Base-by-base conservation (phyloP, 2,329 filamentous ascomycete genomes). In the Onygenales sp. region DNA sequence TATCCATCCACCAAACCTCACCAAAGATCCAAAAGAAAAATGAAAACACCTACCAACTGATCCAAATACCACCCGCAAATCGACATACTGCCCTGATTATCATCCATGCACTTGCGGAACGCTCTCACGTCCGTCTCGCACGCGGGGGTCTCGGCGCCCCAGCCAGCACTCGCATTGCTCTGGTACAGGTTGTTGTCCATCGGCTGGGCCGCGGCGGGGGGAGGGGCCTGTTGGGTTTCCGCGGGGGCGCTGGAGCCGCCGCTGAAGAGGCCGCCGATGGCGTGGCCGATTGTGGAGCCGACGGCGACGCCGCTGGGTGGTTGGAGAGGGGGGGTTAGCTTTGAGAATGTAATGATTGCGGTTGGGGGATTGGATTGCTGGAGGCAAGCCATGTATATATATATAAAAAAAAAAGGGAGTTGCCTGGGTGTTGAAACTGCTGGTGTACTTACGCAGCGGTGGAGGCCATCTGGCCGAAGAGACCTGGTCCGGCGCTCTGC, bases 51-150 rank as follows among this genome's bases (percentile, higher is more conserved):
- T 71, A 76, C 74, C 73, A 98, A 79, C 81, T 98, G 92, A 72
- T 98, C 93, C 64, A 98, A 77, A 73, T 98, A 98, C 91, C 92
- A 98, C 62, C 87, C 87, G 77, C 93, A 98, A 68, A 96, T 94
- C 68, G 86, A 85, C 86, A 98, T 84, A 75, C 93, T 90, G 62
- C 93, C 93, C 68, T 84, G 77, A 73, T 98, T 87, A 67, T 97
- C 88, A 72, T 97, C 91, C 85, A 98, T 86, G 80, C 93, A 98
- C 77, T 85, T 86, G 65, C 89, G 91, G 80, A 98, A 97, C 74
- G 81, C 83, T 73, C 84, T 83, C 52, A 90, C 84, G 63, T 93
- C 89, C 52, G 78, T 82, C 59, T 83, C 83, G 76, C 93, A 98
- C 70, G 86, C 87, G 74, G 79, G 67, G 73, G 62, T 67, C 56